phyloP scores from a whole-genome alignment of 192 early-diverging fungal species.

The Piromyces finnis region DNA sequence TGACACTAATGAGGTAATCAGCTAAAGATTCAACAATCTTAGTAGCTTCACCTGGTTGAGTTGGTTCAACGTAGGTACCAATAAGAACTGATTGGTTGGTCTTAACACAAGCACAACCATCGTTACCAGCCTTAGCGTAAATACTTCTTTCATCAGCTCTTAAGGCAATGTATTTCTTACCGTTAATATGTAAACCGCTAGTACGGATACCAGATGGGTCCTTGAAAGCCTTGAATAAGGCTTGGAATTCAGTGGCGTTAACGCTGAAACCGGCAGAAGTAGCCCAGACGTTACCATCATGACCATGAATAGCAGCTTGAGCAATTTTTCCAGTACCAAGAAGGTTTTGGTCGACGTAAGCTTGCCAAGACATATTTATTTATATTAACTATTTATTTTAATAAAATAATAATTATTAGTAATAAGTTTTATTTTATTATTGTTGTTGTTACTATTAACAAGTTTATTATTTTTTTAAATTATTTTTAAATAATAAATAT shows the following conservation, averaged over 20 bases:
- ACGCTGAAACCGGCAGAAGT: conserved; percentile 51
- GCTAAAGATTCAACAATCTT: conserved; percentile 52
- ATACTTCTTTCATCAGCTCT: conserved; percentile 43
- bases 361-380: conserved; percentile 55
- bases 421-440: too few species aligned
- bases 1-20: conserved; percentile 54
- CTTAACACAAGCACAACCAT: conserved; percentile 56
- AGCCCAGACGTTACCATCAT: conserved; percentile 70
- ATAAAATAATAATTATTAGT: too few species aligned
- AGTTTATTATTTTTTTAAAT: too few species aligned
- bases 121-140: conserved; percentile 59
- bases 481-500: too few species aligned
- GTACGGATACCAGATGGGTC: conserved; percentile 30
- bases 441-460: too few species aligned
- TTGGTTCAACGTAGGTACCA: conserved; percentile 41
- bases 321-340: conserved; percentile 45
- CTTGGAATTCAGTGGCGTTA: conserved; percentile 33
- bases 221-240: conserved; percentile 40
- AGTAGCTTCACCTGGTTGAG: conserved; percentile 42
- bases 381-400: too few species aligned
- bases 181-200: conserved; percentile 43
- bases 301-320: conserved; percentile 68
- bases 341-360: conserved; percentile 67
- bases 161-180: conserved; percentile 57
- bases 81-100: conserved; percentile 64